Evolutionary conservation across 1,139 yeast species (phyloP).

Genomic region (Yamadazyma conglobata): DNA sequence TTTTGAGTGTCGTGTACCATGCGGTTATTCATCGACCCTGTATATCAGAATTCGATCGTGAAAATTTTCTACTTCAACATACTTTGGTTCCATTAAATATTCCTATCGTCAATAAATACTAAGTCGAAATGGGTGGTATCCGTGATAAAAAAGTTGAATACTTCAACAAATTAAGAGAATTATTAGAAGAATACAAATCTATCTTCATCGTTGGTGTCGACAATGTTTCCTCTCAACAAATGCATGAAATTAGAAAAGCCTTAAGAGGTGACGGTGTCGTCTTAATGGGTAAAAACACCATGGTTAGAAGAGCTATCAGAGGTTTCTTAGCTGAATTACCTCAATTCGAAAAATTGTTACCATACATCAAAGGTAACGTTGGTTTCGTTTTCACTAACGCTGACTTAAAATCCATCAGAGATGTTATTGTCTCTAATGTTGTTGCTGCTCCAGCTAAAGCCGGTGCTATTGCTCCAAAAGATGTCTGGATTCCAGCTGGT

Average conservation of each 20-base stretch:
- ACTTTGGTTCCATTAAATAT: conserved; percentile 73
- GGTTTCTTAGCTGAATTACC: conserved; percentile 92
- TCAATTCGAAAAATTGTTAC: conserved; percentile 92
- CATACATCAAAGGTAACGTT: conserved; percentile 94
- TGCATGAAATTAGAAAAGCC: conserved; percentile 98
- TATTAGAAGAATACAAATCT: conserved; percentile 95
- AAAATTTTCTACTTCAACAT: conserved; percentile 12
- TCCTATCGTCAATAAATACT: conserved; percentile 71
- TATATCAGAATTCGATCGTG: too few species aligned
- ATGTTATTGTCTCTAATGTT: conserved; percentile 80
- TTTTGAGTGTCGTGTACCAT: neutral
- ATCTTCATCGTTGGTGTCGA: conserved; percentile 98
- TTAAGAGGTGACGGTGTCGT: conserved; percentile 94
- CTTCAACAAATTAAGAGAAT: conserved; percentile 92
- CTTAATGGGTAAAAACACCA: conserved; percentile 99
- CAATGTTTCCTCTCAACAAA: conserved; percentile 99
- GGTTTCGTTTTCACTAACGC: conserved; percentile 99
- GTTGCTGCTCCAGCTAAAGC: conserved; percentile 99
- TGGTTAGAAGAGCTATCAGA: conserved; percentile 99
- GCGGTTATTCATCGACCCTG: neutral
- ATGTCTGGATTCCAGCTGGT: conserved; percentile 97
- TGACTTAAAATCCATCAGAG: conserved; percentile 91
- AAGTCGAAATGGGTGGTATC: conserved; percentile 99
- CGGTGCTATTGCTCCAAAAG: conserved; percentile 98
- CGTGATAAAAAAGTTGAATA: conserved; percentile 97